These are phyloP conservation scores for Parasitella parasitica DNA, from an alignment of 371 early-diverging fungal genomes.

Conservation along the genomic window DNA sequence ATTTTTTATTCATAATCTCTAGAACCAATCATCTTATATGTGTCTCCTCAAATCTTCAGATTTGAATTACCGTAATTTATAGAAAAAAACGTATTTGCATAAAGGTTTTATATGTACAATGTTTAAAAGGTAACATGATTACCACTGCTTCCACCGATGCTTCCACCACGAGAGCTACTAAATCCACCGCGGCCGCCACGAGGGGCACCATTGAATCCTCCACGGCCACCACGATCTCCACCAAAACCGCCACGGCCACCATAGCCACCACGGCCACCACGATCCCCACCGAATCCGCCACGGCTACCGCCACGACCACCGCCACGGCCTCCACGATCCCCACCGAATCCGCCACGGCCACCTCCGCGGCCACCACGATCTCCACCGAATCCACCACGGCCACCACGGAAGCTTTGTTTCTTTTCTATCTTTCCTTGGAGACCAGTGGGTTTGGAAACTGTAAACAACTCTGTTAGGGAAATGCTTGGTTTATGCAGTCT, in stretches of 20 bases:
- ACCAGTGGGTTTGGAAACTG: constrained; percentile 44
- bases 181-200: constrained; percentile 10
- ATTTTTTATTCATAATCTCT: neutral
- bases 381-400: constrained; percentile 7
- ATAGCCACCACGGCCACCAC: constrained; percentile 17
- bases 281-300: no score
- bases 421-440: constrained; percentile 54
- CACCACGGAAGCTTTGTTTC: constrained; percentile 39
- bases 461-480: neutral
- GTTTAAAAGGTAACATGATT: constrained; percentile 17
- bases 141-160: neutral
- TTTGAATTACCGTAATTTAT: neutral
- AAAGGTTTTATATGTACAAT: neutral
- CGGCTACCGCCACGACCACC: constrained; percentile 7
- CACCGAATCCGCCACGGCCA: constrained; percentile 5
- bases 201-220: constrained; percentile 6
- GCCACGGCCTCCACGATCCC: constrained; percentile 10
- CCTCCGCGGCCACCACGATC: constrained; percentile 14
- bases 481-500: neutral
- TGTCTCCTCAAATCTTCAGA: neutral
- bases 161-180: constrained; percentile 13
- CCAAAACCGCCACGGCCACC: constrained; percentile 5
- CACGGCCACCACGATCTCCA: no score
- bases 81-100: neutral
- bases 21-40: neutral